Percentiles rank a stretch among this genome's conserved stretches.
These are phyloP conservation scores for Lumnitzera littorea DNA, from an alignment of 345 rosid species.

Conservation along the genomic window DNA sequence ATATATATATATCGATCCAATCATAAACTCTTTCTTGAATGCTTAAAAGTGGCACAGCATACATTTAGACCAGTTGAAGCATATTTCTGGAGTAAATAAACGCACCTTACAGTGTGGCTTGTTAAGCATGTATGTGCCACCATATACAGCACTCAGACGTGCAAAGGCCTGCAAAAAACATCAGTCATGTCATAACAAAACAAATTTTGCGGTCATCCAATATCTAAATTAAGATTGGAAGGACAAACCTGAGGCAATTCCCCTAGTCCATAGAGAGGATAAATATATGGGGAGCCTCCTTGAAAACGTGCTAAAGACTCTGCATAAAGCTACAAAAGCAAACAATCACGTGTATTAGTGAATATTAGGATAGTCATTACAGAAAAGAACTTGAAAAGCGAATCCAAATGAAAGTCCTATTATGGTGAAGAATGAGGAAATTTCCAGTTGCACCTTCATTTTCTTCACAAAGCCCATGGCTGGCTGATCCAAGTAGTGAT, in stretches of 20 bases:
- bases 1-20: too few relatives aligned
- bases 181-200: conserved; percentile 7
- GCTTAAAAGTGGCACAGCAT: not conserved
- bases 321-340: conserved; percentile 56
- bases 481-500: conserved; percentile 69
- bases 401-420: too few relatives aligned
- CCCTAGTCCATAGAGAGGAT: conserved; percentile 86
- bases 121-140: conserved; percentile 97
- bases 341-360: too few relatives aligned
- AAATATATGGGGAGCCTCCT: conserved; percentile 90
- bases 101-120: conserved; percentile 87
- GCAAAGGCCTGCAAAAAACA: conserved; percentile 68
- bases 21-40: too few relatives aligned
- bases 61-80: not conserved
- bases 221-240: not conserved
- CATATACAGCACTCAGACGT: conserved; percentile 87
- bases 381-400: too few relatives aligned
- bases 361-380: too few relatives aligned
- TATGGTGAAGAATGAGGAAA: not conserved
- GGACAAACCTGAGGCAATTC: conserved; percentile 80
- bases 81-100: not conserved
- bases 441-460: conserved; percentile 47
- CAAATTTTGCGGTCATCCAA: not conserved
- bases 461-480: conserved; percentile 74
- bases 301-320: conserved; percentile 90